phyloP scores from a whole-genome alignment of 2,329 filamentous ascomycete species.

The Ascochyta clinopodiicola region DNA sequence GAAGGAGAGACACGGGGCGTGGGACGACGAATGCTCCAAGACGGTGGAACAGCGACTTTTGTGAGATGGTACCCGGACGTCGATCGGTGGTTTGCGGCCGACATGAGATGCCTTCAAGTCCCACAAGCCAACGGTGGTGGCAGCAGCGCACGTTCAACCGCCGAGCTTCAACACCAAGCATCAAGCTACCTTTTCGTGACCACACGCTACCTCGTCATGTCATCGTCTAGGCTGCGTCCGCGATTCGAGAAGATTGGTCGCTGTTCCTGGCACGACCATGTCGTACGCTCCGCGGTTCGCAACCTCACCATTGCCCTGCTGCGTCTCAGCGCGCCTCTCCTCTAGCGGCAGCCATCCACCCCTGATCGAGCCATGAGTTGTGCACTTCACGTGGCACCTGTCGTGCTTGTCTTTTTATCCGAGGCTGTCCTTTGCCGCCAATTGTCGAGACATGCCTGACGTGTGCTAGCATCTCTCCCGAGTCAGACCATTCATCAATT shows the following conservation, averaged over 20 bases:
- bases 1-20: constrained; percentile 5
- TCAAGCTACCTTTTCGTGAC: background rate
- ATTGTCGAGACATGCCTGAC: background rate
- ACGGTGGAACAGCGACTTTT: constrained; percentile 14
- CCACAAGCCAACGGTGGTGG: background rate
- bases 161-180: constrained; percentile 6
- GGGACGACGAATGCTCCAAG: constrained; percentile 7
- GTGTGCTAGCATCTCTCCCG: constrained; percentile 2
- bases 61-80: constrained; percentile 16
- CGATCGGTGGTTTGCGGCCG: constrained; percentile 16
- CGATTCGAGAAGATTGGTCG: constrained; percentile 17
- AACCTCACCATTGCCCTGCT: constrained; percentile 5
- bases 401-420: background rate
- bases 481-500: constrained; percentile 1
- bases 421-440: background rate
- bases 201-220: background rate
- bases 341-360: constrained; percentile 3
- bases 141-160: constrained; percentile 10
- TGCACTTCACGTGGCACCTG: constrained; percentile 7
- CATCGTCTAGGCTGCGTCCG: background rate
- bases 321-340: background rate
- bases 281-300: constrained; percentile 20
- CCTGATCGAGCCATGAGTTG: background rate
- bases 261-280: constrained; percentile 20
- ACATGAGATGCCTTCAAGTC: constrained; percentile 12